phyloP scores from a whole-genome alignment of 768 basidiomycete genomes.

The Ramaria sp. region DNA sequence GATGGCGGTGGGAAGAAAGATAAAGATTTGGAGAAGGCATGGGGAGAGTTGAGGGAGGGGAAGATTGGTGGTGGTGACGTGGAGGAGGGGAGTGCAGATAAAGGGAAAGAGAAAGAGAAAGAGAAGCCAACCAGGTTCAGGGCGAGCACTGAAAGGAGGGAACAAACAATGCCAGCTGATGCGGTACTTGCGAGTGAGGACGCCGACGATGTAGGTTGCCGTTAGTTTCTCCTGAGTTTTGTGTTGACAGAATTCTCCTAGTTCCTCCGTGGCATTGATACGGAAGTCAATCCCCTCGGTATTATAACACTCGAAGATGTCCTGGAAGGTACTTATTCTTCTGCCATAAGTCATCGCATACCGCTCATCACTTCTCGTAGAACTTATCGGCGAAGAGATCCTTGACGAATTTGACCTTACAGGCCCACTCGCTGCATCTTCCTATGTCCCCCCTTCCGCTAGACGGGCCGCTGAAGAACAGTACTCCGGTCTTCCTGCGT shows the following conservation, averaged over 20 bases:
- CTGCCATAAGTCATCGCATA: not conserved
- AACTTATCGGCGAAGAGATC: slow-evolving; percentile 88
- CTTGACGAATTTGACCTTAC: slow-evolving; percentile 84
- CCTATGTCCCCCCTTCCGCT: slow-evolving; percentile 26
- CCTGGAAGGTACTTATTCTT: slow-evolving; percentile 53
- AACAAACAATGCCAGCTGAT: slow-evolving; percentile 85
- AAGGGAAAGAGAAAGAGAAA: slow-evolving; percentile 9
- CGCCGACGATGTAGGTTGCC: slow-evolving; percentile 49
- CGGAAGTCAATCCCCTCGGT: slow-evolving; percentile 73
- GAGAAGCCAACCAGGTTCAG: slow-evolving; percentile 20
- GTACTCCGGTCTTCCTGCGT: slow-evolving; percentile 16
- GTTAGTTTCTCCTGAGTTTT: not conserved
- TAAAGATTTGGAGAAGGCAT: slow-evolving; percentile 5
- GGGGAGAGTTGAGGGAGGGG: slow-evolving; percentile 3
- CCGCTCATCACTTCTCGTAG: slow-evolving; percentile 25
- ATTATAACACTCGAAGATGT: slow-evolving; percentile 93
- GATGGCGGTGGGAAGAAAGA: not conserved
- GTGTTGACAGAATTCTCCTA: slow-evolving; percentile 16
- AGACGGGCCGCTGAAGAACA: slow-evolving; percentile 3
- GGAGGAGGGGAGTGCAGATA: slow-evolving; percentile 21
- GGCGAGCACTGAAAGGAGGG: slow-evolving; percentile 33
- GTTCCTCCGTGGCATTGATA: slow-evolving; percentile 78
- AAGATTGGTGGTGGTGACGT: slow-evolving; percentile 15
- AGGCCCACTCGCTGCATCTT: slow-evolving; percentile 39
- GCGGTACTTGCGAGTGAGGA: slow-evolving; percentile 67